These are phyloP conservation scores for Colletotrichum sansevieriae DNA, from an alignment of 2,329 filamentous ascomycete genomes.

Conservation along the genomic window DNA sequence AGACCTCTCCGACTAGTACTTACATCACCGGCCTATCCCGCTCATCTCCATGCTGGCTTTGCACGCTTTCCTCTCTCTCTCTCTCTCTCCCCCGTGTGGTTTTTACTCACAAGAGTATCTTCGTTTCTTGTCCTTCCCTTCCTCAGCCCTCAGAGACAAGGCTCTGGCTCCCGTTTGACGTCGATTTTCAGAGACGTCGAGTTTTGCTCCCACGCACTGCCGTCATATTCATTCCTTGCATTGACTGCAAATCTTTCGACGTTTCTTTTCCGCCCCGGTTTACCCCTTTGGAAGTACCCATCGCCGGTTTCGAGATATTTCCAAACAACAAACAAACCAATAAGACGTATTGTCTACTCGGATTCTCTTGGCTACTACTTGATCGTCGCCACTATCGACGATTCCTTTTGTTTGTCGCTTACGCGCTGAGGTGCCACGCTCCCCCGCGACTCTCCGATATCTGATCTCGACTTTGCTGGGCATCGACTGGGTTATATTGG, in stretches of 20 bases:
- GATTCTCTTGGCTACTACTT: neutral
- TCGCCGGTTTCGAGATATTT: conserved; percentile 35
- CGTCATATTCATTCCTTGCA: conserved; percentile 23
- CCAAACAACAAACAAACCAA: conserved; percentile 3
- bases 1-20: conserved; percentile 11
- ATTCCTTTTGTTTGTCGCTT: neutral
- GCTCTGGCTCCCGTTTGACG: conserved; percentile 8
- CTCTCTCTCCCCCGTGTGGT: neutral
- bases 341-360: conserved; percentile 4
- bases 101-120: conserved; percentile 9
- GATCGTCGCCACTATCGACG: neutral
- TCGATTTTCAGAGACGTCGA: conserved; percentile 5
- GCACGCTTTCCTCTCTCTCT: conserved; percentile 1
- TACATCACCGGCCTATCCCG: conserved; percentile 23
- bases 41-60: conserved; percentile 15
- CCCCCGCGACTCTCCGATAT: neutral
- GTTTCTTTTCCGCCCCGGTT: conserved; percentile 1
- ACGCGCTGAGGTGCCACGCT: neutral
- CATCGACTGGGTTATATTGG: conserved; percentile 6
- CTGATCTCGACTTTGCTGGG: conserved; percentile 10
- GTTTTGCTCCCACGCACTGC: neutral
- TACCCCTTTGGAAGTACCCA: conserved; percentile 18
- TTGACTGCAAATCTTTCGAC: conserved; percentile 32
- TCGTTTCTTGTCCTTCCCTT: conserved; percentile 34
- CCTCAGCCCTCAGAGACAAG: conserved; percentile 9